phyloP scores from a whole-genome alignment of 176 grass and related monocot species.

The Bromus sterilis region DNA sequence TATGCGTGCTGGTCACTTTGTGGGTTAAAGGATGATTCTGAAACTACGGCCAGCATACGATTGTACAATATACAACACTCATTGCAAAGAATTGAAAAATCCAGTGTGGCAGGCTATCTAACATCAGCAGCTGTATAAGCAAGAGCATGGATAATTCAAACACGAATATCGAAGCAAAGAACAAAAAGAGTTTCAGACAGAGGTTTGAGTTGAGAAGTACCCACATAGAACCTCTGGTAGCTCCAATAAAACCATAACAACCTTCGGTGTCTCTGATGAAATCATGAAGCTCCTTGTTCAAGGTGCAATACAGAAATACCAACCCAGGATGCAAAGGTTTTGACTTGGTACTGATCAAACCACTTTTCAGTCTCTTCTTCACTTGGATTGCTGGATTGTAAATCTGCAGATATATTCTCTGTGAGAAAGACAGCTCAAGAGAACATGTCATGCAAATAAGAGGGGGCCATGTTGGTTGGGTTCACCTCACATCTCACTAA shows the following conservation, averaged over 20 bases:
- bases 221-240: slow-evolving; percentile 70
- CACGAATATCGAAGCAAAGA: not conserved
- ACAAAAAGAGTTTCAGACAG: not conserved
- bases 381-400: slow-evolving; percentile 68
- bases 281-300: slow-evolving; percentile 84
- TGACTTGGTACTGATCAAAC: slow-evolving; percentile 39
- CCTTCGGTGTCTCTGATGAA: slow-evolving; percentile 67
- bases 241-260: slow-evolving; percentile 74
- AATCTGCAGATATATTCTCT: slow-evolving; percentile 44
- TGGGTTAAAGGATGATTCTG: not conserved
- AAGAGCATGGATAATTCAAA: not conserved
- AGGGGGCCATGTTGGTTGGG: not conserved
- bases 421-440: not conserved
- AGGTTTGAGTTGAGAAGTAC: not conserved
- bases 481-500: not conserved
- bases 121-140: not conserved
- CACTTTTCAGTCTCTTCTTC: slow-evolving; percentile 56
- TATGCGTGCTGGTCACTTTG: not conserved
- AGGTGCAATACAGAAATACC: slow-evolving; percentile 67
- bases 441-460: not conserved
- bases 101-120: not conserved
- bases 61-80: slow-evolving; percentile 5
- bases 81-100: not conserved
- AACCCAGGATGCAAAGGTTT: slow-evolving; percentile 71
- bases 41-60: not conserved